Evolutionary conservation across 202 grass and related monocot genomes (phyloP).

Genomic region (Dendrocalamus latiflorus): DNA sequence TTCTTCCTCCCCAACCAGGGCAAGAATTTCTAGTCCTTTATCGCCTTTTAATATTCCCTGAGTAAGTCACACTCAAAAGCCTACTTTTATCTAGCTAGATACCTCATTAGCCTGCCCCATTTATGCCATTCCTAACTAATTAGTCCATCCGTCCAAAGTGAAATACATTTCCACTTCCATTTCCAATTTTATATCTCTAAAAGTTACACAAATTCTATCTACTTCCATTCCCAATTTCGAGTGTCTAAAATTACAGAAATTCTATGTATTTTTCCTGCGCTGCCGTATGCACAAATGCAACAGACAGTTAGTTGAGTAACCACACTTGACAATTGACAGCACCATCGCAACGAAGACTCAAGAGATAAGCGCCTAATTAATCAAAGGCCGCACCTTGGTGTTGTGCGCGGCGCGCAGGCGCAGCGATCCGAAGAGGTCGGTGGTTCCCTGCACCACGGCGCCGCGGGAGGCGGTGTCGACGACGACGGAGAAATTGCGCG

Average conservation of each 20-base stretch:
- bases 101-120: not conserved
- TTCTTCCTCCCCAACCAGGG: not conserved
- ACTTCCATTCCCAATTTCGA: not conserved
- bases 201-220: not conserved
- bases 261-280: not conserved
- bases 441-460: slow-evolving; percentile 55
- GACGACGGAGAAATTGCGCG: slow-evolving; percentile 65
- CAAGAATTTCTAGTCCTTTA: not conserved
- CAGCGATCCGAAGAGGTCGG: slow-evolving; percentile 46
- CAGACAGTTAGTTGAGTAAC: not conserved
- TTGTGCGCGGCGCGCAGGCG: slow-evolving; percentile 54
- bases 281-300: not conserved
- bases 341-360: not conserved
- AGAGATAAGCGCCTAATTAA: not conserved
- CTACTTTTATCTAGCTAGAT: not conserved
- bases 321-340: not conserved
- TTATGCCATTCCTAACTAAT: not conserved
- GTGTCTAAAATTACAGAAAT: not conserved
- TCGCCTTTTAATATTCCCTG: not conserved
- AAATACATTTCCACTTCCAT: not conserved
- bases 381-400: slow-evolving; percentile 49
- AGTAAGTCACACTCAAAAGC: not conserved
- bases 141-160: not conserved
- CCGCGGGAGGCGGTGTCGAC: slow-evolving; percentile 58
- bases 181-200: not conserved